phyloP scores from a whole-genome alignment of 2,329 filamentous ascomycete species.

The Aspergillus fumigatus region DNA sequence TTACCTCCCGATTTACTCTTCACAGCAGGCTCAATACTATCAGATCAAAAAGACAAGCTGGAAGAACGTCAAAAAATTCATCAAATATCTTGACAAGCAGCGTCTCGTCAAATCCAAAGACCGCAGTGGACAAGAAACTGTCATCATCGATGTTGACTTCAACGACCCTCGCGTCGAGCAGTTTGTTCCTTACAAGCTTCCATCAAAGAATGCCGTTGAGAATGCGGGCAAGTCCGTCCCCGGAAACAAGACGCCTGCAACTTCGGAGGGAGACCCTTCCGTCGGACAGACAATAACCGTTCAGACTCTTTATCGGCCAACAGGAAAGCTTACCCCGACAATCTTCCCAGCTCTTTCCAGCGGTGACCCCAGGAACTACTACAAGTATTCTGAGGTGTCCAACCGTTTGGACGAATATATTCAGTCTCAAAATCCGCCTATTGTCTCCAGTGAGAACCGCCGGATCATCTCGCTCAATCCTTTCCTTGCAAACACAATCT shows the following conservation, averaged over 20 bases:
- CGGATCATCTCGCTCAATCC: constrained; percentile 60
- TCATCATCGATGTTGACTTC: constrained; percentile 63
- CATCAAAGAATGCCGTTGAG: constrained; percentile 51
- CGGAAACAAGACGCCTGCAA: constrained; percentile 23
- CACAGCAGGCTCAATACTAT: constrained; percentile 52
- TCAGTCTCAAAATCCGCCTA: constrained; percentile 48
- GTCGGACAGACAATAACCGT: constrained; percentile 43
- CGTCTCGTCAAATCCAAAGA: constrained; percentile 62
- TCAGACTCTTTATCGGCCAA: constrained; percentile 53
- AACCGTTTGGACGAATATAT: constrained; percentile 55
- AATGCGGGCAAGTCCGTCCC: constrained; percentile 32
- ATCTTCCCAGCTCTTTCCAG: constrained; percentile 46
- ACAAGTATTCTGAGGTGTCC: constrained; percentile 57
- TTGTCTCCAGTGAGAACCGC: constrained; percentile 55
- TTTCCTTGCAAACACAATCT: constrained; percentile 58
- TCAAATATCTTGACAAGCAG: constrained; percentile 63
- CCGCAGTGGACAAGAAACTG: constrained; percentile 58
- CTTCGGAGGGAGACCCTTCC: constrained; percentile 36
- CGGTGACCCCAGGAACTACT: constrained; percentile 51
- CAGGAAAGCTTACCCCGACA: constrained; percentile 53
- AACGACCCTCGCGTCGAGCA: constrained; percentile 48
- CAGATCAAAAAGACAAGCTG: constrained; percentile 67
- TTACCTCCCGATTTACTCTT: constrained; percentile 56
- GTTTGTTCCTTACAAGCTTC: constrained; percentile 60
- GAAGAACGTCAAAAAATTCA: constrained; percentile 67